Conservation (phyloP, 2,329 filamentous ascomycete genomes). For the Cladosporium sp. region DNA sequence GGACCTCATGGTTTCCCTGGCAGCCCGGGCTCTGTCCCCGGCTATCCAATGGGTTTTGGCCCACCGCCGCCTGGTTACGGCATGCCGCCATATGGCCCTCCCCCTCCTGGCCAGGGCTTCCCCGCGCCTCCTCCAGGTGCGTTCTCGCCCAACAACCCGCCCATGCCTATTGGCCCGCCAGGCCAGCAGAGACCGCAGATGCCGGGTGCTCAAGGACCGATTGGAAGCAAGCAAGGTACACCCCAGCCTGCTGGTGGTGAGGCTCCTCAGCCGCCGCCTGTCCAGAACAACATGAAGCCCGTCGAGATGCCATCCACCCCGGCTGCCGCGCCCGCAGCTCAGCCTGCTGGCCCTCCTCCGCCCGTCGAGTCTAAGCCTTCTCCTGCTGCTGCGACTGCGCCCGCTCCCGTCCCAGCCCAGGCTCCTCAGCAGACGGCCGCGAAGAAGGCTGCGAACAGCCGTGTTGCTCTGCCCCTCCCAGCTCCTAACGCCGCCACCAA, state of each 20-base stretch:
- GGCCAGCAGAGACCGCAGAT: conserved; percentile 41
- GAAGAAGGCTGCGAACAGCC: conserved; percentile 43
- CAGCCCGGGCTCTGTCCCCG: conserved; percentile 40
- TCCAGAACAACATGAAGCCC: conserved; percentile 23
- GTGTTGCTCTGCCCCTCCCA: conserved; percentile 59
- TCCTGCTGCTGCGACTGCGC: conserved; percentile 51
- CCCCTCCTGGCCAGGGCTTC: conserved; percentile 61
- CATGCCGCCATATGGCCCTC: conserved; percentile 2
- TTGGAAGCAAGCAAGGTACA: conserved; percentile 33
- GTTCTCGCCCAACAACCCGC: conserved; percentile 25
- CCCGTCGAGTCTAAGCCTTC: conserved; percentile 66
- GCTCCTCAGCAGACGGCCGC: conserved; percentile 32
- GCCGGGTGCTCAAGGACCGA: conserved; percentile 37
- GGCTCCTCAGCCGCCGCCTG: conserved; percentile 20
- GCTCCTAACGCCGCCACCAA: conserved; percentile 31
- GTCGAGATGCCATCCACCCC: conserved; percentile 35
- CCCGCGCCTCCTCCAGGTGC: conserved; percentile 44
- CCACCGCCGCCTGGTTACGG: conserved; percentile 23
- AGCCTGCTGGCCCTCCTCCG: conserved; percentile 51
- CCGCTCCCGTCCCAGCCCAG: conserved; percentile 38
- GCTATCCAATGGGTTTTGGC: conserved; percentile 29
- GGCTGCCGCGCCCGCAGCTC: conserved; percentile 39
- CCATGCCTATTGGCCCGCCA: conserved; percentile 53
- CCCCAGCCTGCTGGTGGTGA: conserved; percentile 24
- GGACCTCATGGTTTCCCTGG: conserved; percentile 42